These are phyloP conservation scores for Suillus placidus DNA, from an alignment of 768 basidiomycete genomes.

Conservation along the genomic window DNA sequence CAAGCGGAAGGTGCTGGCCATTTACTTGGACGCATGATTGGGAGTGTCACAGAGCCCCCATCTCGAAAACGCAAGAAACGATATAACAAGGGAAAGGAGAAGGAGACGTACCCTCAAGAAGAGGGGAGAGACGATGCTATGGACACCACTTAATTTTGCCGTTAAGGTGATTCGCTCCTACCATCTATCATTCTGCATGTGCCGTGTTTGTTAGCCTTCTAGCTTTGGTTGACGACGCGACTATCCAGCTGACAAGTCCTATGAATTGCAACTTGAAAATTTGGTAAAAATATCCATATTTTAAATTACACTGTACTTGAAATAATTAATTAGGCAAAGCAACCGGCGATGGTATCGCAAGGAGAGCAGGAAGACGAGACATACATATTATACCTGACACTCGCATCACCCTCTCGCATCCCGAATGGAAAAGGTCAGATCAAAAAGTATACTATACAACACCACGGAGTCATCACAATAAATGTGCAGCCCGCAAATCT, in stretches of 20 bases:
- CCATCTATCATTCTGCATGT: not conserved
- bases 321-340: conserved; percentile 18
- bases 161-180: not conserved
- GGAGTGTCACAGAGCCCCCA: not conserved
- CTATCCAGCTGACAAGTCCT: not conserved
- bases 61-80: conserved; percentile 4
- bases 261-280: conserved; percentile 15
- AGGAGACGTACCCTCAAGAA: not conserved
- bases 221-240: not conserved
- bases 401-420: not conserved
- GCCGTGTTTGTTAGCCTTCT: not conserved
- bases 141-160: not conserved
- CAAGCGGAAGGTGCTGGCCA: not conserved
- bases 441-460: conserved; percentile 14
- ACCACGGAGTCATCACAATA: conserved; percentile 38
- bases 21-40: conserved; percentile 6
- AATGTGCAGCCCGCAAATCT: conserved; percentile 56
- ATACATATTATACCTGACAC: not conserved
- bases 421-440: not conserved
- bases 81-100: conserved; percentile 1
- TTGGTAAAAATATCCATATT: not conserved
- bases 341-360: conserved; percentile 4
- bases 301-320: conserved; percentile 24
- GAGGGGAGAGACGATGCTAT: not conserved
- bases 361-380: not conserved